Percentiles rank a stretch among this genome's conserved stretches.
Conservation (phyloP, 352 stramenopile genomes). For the Globisporangium cylindrosporum region DNA sequence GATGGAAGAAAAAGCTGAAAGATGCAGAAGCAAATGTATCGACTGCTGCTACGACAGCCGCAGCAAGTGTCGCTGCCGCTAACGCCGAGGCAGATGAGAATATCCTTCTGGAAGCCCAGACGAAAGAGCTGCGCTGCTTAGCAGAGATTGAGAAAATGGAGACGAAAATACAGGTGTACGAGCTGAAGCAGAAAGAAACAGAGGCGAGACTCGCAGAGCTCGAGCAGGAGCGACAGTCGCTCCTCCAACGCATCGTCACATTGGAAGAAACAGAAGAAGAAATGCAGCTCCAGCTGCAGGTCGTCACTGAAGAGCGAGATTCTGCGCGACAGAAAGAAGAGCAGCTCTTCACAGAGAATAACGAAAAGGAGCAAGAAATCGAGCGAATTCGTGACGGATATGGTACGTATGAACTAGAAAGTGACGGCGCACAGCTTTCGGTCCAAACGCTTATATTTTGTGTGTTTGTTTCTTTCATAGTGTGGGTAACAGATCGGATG, state of each 20-base stretch:
- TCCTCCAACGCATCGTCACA: conserved; percentile 45
- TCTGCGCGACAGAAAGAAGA: conserved; percentile 82
- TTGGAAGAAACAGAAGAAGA: conserved; percentile 78
- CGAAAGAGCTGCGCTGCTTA: conserved; percentile 62
- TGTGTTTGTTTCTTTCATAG: conserved; percentile 25
- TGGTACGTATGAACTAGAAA: conserved; percentile 18
- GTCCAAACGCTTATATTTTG: not conserved
- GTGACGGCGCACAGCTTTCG: not conserved
- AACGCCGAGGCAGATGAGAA: conserved; percentile 42
- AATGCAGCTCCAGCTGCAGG: conserved; percentile 73
- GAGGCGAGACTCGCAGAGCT: conserved; percentile 27
- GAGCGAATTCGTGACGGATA: conserved; percentile 86
- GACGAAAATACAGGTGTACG: conserved; percentile 43
- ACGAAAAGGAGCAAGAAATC: conserved; percentile 87
- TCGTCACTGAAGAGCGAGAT: conserved; percentile 82
- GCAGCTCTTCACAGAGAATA: conserved; percentile 76
- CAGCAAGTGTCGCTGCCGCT: conserved; percentile 1
- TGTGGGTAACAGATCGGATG: conserved; percentile 87
- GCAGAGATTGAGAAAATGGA: conserved; percentile 77
- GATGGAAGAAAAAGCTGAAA: conserved; percentile 35
- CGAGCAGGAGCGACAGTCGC: conserved; percentile 32
- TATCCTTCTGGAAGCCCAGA: conserved; percentile 65
- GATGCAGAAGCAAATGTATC: conserved; percentile 18
- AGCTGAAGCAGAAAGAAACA: conserved; percentile 39
- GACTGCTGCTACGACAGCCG: conserved; percentile 3